Conservation (phyloP, 2,329 filamentous ascomycete species). For the Clonostachys rosea region DNA sequence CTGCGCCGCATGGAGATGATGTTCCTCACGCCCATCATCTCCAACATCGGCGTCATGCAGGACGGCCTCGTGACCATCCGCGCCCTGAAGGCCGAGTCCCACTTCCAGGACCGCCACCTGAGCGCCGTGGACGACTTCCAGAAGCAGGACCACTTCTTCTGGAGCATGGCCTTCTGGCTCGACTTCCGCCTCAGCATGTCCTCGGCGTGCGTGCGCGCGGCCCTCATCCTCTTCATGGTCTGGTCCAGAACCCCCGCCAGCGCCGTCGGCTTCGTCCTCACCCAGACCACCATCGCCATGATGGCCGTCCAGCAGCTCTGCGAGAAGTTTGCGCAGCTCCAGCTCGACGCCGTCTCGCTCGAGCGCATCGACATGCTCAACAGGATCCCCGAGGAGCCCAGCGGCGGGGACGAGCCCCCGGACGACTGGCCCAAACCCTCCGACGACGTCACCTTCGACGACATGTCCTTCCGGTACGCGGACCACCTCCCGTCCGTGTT, state of each 20-base stretch:
- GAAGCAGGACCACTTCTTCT: constrained; percentile 95
- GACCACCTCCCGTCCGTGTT: constrained; percentile 72
- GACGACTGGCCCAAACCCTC: constrained; percentile 71
- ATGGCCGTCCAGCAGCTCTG: constrained; percentile 52
- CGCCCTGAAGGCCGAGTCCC: constrained; percentile 72
- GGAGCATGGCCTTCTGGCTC: constrained; percentile 82
- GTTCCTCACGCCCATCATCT: constrained; percentile 81
- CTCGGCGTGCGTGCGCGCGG: constrained; percentile 69
- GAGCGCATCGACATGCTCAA: constrained; percentile 82
- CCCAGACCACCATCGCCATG: constrained; percentile 35
- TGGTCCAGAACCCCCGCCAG: constrained; percentile 72
- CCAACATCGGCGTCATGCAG: constrained; percentile 84
- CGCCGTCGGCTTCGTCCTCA: constrained; percentile 77
- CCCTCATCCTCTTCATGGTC: constrained; percentile 70
- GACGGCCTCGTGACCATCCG: constrained; percentile 84
- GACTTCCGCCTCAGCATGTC: constrained; percentile 62
- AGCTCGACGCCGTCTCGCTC: constrained; percentile 89
- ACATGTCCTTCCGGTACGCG: constrained; percentile 76
- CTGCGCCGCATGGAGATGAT: constrained; percentile 84
- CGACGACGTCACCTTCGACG: constrained; percentile 71
- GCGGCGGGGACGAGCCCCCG: constrained; percentile 63
- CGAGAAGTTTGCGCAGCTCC: constrained; percentile 74
- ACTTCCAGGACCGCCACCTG: constrained; percentile 78
- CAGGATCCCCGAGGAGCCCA: constrained; percentile 70
- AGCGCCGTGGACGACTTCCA: constrained; percentile 83